Percentiles rank a stretch among this genome's conserved stretches.
phyloP scores from a whole-genome alignment of 176 grass and related monocot species.

The Elaeis guineensis region DNA sequence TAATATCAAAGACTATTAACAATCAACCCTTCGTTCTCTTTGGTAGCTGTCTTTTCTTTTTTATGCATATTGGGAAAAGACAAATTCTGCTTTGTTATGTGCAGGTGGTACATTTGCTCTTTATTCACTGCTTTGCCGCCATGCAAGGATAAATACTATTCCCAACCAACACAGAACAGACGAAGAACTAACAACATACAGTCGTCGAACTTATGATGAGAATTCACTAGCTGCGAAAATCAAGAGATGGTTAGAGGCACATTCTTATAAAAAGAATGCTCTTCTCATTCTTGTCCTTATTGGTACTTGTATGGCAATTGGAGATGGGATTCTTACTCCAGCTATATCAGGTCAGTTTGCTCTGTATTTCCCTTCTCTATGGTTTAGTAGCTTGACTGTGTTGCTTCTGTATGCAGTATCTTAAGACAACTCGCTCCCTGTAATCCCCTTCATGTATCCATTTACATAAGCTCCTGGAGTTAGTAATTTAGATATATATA shows the following conservation, averaged over 20 bases:
- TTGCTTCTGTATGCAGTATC: too few species aligned
- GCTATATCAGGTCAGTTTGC: constrained; percentile 79
- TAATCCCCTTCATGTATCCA: too few species aligned
- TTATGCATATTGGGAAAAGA: background rate
- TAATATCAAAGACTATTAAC: too few species aligned
- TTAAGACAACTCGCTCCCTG: too few species aligned
- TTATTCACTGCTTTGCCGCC: constrained; percentile 90
- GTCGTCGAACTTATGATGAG: constrained; percentile 74
- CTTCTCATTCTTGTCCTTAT: constrained; percentile 93
- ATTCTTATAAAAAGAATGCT: constrained; percentile 71
- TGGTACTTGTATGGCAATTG: constrained; percentile 98
- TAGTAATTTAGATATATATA: too few species aligned
- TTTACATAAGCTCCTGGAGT: too few species aligned
- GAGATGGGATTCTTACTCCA: constrained; percentile 98
- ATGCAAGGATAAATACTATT: constrained; percentile 94
- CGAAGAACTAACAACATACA: constrained; percentile 87
- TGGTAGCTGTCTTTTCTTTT: background rate
- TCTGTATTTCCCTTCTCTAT: constrained; percentile 1
- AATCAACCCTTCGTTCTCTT: too few species aligned
- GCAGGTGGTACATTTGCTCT: constrained; percentile 97
- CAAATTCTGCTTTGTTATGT: constrained; percentile 8
- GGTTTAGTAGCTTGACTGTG: too few species aligned
- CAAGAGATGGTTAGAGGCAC: constrained; percentile 78
- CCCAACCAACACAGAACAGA: constrained; percentile 97
- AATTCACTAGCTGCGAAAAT: constrained; percentile 81